Evolutionary conservation across 2,329 filamentous ascomycete genomes (phyloP), one percentile per base, ranked within the genome.

Genomic region (Alternaria infectoria): DNA sequence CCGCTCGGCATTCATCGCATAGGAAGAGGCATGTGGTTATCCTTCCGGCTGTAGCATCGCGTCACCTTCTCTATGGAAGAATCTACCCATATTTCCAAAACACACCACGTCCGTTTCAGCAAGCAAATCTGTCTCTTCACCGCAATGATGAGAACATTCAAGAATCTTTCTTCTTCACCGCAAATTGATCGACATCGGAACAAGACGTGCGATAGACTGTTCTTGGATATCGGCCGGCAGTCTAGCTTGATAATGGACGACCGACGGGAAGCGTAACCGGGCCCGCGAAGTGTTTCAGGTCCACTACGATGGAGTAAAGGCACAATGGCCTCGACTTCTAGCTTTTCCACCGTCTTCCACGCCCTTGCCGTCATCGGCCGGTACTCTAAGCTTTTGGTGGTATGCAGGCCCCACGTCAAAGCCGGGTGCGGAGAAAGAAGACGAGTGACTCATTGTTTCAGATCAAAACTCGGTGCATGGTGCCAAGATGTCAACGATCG

Each of bases 231-330:
- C 51, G 13, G 46, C 25, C 46, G 36, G 59, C 61, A 56, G 70
- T 65, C 69, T 62, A 69, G 67, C 63, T 68, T 66, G 25, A 52
- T 62, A 51, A 57, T 51, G 49, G 56, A 46, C 36, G 50, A 69
- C 73, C 68, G 69, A 71, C 68, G 69, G 72, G 68, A 69, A 51
- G 46, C 44, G 59, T 63, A 61, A 70, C 73, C 73, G 73, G 63
- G 64, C 69, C 70, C 70, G 66, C 65, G 44, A 58, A 64, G 64
- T 68, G 69, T 64, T 62, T 54, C 58, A 57, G 30, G 49, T 69
- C 69, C 70, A 69, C 67, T 64, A 40, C 25, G 54, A 56, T 46
- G 36, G 40, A 49, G 57, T 57, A 62, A 61, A 56, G 63, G 46
- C 36, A 59, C 58, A 56, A 59, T 40, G 28, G 52, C 47, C 40